A percentile compares a stretch with the other conserved stretches of the same genome.
phyloP scores from a whole-genome alignment of 2,329 filamentous ascomycete species.

The Aureobasidium lini region DNA sequence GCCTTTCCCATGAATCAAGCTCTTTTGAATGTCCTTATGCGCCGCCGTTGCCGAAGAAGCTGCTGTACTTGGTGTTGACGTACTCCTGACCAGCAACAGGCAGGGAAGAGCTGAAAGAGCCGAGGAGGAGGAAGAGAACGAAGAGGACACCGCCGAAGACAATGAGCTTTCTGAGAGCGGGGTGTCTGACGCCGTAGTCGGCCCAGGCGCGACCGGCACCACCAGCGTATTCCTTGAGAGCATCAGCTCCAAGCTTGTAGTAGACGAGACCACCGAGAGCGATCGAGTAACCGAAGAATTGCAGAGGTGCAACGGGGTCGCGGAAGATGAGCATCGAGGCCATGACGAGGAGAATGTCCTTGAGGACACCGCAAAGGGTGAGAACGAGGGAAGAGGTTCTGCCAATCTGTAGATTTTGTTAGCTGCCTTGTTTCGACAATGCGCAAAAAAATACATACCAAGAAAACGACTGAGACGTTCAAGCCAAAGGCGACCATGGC shows the following conservation, averaged over 20 bases:
- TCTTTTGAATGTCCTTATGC: background rate
- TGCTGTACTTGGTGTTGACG: constrained; percentile 6
- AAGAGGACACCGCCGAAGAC: constrained; percentile 58
- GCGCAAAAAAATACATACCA: constrained; percentile 52
- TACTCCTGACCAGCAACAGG: constrained; percentile 20
- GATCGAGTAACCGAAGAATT: constrained; percentile 79
- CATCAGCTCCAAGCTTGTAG: constrained; percentile 79
- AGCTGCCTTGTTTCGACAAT: background rate
- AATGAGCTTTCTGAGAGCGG: constrained; percentile 68
- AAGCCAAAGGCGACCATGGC: constrained; percentile 71
- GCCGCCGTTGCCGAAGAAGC: constrained; percentile 9
- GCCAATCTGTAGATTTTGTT: constrained; percentile 56
- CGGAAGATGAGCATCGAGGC: constrained; percentile 78
- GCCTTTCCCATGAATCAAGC: background rate
- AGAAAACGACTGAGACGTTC: constrained; percentile 78
- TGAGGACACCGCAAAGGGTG: constrained; percentile 79
- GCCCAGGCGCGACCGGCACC: constrained; percentile 73
- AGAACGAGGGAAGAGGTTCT: constrained; percentile 81
- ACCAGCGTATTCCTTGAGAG: constrained; percentile 69
- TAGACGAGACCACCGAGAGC: constrained; percentile 72
- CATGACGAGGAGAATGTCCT: constrained; percentile 75
- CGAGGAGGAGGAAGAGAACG: constrained; percentile 62
- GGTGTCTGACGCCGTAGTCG: constrained; percentile 72
- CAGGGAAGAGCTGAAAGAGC: constrained; percentile 31
- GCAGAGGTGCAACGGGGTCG: constrained; percentile 64